Conservation (phyloP, 495 filamentous ascomycete species). For the Penicillium bialowiezense region DNA sequence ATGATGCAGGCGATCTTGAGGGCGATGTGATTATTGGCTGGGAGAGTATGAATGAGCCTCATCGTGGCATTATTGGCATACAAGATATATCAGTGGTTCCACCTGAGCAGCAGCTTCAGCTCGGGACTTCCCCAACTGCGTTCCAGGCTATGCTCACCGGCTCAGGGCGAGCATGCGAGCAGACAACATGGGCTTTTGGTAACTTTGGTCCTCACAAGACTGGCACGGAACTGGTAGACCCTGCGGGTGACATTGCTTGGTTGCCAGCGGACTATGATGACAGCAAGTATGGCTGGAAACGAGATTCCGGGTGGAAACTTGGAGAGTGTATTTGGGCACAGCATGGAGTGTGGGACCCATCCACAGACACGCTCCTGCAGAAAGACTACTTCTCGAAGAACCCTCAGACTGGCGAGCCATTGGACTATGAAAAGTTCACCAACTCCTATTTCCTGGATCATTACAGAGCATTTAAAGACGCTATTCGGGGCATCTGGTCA, state of each 20-base stretch:
- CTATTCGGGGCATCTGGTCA: conserved; percentile 71
- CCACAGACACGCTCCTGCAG: conserved; percentile 68
- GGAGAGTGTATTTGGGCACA: conserved; percentile 96
- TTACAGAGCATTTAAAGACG: conserved; percentile 71
- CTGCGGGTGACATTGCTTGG: conserved; percentile 83
- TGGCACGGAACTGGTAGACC: conserved; percentile 79
- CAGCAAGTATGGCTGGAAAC: conserved; percentile 81
- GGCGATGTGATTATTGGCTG: conserved; percentile 88
- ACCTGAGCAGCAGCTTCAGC: conserved; percentile 83
- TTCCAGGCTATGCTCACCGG: conserved; percentile 93
- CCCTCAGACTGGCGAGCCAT: conserved; percentile 61
- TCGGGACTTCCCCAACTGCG: conserved; percentile 89
- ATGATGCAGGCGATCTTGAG: conserved; percentile 87
- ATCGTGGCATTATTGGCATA: conserved; percentile 82
- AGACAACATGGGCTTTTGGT: conserved; percentile 90
- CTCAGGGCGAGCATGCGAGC: conserved; percentile 83
- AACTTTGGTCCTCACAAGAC: conserved; percentile 88
- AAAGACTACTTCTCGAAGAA: conserved; percentile 87
- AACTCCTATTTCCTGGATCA: conserved; percentile 86
- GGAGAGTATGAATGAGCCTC: conserved; percentile 94
- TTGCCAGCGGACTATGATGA: conserved; percentile 78
- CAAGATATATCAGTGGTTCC: conserved; percentile 82
- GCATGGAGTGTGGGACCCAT: conserved; percentile 91
- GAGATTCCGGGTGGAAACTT: conserved; percentile 84
- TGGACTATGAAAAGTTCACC: conserved; percentile 83